These are phyloP conservation scores for Ascochyta viciae-villosae DNA, from an alignment of 2,329 filamentous ascomycete genomes.

Conservation along the genomic window DNA sequence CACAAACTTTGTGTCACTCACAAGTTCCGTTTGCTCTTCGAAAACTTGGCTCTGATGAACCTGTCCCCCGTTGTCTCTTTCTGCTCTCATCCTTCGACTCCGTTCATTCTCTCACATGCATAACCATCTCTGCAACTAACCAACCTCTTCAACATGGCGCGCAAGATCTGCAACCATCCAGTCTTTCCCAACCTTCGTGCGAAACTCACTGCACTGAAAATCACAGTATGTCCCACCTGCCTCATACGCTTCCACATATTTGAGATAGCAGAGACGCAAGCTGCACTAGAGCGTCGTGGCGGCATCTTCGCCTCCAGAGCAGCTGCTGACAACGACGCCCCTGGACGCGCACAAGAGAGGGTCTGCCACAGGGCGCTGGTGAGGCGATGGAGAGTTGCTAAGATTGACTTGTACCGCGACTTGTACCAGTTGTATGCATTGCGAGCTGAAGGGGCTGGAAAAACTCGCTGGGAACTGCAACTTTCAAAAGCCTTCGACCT, in stretches of 20 bases:
- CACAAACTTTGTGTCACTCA: background rate
- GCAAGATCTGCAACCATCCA: background rate
- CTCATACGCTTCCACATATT: conserved; percentile 10
- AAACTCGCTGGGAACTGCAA: background rate
- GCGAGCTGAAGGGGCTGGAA: background rate
- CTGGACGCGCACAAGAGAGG: background rate
- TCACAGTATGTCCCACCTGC: conserved; percentile 10
- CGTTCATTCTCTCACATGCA: background rate
- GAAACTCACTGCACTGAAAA: background rate
- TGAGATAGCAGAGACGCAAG: conserved; percentile 14
- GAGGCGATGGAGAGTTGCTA: conserved; percentile 4
- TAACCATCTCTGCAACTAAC: too few species aligned
- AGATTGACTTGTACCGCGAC: conserved; percentile 9
- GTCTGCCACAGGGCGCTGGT: background rate
- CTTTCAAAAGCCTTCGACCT: conserved; percentile 8
- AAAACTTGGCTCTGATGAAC: background rate
- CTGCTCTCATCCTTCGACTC: background rate
- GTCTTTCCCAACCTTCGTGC: background rate
- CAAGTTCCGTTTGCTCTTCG: background rate
- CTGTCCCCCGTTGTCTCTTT: background rate
- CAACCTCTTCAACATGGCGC: background rate
- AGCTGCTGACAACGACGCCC: background rate
- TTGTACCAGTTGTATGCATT: conserved; percentile 16
- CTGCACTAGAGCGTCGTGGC: conserved; percentile 13
- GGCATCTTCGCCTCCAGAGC: conserved; percentile 23